A percentile compares a stretch with the other conserved stretches of the same genome.
phyloP scores from a whole-genome alignment of 179 eudicot genomes.

The Heliamphora pulchella region DNA sequence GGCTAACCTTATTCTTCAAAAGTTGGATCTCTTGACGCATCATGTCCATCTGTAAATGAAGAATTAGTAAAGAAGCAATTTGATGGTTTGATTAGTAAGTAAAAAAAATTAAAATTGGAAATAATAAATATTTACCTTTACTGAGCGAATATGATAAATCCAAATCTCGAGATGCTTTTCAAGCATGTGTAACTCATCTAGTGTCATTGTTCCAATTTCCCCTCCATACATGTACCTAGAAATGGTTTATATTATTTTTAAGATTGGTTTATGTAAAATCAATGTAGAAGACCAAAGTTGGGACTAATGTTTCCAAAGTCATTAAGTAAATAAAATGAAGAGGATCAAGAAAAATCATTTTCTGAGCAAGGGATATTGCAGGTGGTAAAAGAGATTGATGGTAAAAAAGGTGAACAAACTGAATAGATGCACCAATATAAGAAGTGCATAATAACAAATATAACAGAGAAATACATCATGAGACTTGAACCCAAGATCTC shows the following conservation, averaged over 20 bases:
- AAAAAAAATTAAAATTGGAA: background rate
- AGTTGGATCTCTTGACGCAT: slow-evolving; percentile 72
- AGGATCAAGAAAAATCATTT: background rate
- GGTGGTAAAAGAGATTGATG: no score
- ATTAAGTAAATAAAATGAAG: no score
- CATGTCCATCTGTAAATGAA: slow-evolving; percentile 52
- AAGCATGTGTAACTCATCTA: slow-evolving; percentile 66
- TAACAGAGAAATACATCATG: no score
- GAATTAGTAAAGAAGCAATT: background rate
- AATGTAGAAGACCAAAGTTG: no score
- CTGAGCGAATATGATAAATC: slow-evolving; percentile 73
- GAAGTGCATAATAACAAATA: no score
- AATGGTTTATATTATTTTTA: background rate
- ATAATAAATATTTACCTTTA: slow-evolving; percentile 41
- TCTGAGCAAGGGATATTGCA: no score
- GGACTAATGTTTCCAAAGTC: no score
- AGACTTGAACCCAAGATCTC: no score
- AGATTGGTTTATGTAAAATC: no score
- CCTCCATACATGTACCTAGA: slow-evolving; percentile 64
- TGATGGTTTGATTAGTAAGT: background rate
- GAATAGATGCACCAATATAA: no score
- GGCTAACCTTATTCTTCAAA: slow-evolving; percentile 69
- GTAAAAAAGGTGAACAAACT: no score
- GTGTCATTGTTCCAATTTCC: slow-evolving; percentile 59
- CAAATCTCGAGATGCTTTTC: slow-evolving; percentile 81